Evolutionary conservation across 768 basidiomycete genomes (phyloP), one percentile per base, ranked within the genome.

Genomic region (Phanerochaete carnosa): DNA sequence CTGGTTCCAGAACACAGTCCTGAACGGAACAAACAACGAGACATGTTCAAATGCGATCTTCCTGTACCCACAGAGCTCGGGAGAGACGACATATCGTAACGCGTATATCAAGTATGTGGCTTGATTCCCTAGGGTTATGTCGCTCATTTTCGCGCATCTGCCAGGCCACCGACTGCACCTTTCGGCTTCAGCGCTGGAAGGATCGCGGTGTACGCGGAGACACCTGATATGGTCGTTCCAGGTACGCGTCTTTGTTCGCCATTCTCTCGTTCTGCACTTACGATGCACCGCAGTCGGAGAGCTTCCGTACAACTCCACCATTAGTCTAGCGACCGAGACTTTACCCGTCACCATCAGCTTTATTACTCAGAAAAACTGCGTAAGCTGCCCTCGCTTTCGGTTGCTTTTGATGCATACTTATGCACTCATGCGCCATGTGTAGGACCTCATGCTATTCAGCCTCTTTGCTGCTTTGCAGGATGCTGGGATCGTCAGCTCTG

Each of bases 181-280:
- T 58, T 69, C 29, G 70, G 70, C 1, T 71, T 73, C 43, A 53
- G 60, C 7, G 23, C 64, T 2, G 60, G 66, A 0, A 62, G 70
- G n/a, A 65, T 73, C 26, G 61, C 68, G 0, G 64, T 65, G 4
- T 60, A 66, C 43, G 66, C 67, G 2, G 70, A 69, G 45, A 57
- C 63, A 2, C 72, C 72, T 2, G 72, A 73, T 33, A 69, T 73
- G 68, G 72, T 73, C 13, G 69, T 73, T 11, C 72, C 72, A 3
- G 61, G 70, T 72, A 55, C 47, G 69, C 64, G n/a, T 13, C 19
- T n/a, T 22, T 45, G n/a, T n/a, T 39, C 51, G 33, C n/a, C 29
- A 7, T 28, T 16, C 25, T 33, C 7, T 22, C 25, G 8, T 19
- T 15, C 7, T 57, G 1, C 6, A 22, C 55, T 45, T 13, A 39